Evolutionary conservation across 441 rosid species (phyloP).

Genomic region (Biscutella auriculata): DNA sequence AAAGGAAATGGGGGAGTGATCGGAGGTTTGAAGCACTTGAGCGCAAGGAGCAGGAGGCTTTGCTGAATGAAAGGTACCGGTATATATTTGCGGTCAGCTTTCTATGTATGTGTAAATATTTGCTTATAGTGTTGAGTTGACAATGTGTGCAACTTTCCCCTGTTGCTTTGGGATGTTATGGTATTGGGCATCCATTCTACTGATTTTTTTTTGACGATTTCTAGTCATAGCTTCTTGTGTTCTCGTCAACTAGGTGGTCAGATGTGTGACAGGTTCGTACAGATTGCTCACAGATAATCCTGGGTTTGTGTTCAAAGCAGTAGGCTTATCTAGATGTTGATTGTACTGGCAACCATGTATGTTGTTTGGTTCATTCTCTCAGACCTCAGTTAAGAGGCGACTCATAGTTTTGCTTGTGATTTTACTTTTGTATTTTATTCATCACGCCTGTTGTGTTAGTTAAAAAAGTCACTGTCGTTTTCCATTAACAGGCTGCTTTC

Average conservation of each 20-base stretch:
- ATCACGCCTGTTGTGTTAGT: not conserved
- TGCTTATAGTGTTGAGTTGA: not conserved
- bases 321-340: not conserved
- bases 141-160: not conserved
- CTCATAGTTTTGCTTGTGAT: not conserved
- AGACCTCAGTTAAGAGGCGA: not conserved
- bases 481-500: too few relatives aligned
- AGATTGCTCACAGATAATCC: not conserved
- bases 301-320: not conserved
- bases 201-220: too few relatives aligned
- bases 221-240: not conserved
- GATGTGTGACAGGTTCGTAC: not conserved
- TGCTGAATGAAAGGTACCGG: slow-evolving; percentile 79
- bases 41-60: slow-evolving; percentile 74
- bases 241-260: not conserved
- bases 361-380: not conserved
- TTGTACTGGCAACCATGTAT: not conserved
- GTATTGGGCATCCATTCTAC: not conserved
- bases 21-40: slow-evolving; percentile 81
- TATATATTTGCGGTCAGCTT: not conserved
- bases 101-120: not conserved
- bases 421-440: not conserved
- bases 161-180: not conserved
- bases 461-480: not conserved
- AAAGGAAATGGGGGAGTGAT: slow-evolving; percentile 84